Percentiles rank a stretch among this genome's conserved stretches.
These are phyloP conservation scores for Pseudohalonectria lignicola DNA, from an alignment of 2,329 filamentous ascomycete genomes.

Conservation along the genomic window DNA sequence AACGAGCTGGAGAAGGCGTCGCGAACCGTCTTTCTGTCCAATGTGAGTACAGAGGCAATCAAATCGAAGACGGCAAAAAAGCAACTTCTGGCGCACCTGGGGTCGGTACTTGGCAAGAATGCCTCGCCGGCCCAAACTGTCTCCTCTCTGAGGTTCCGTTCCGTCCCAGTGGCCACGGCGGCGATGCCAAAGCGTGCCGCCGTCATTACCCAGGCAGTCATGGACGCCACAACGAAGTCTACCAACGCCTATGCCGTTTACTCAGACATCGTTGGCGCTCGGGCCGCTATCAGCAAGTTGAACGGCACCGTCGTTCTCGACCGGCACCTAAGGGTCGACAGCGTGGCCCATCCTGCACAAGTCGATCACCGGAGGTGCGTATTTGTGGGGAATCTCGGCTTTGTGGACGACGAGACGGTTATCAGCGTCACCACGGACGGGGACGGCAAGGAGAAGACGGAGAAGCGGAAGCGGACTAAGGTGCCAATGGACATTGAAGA, in stretches of 20 bases:
- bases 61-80: conserved; percentile 74
- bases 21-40: conserved; percentile 86
- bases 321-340: conserved; percentile 83
- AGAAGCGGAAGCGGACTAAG: conserved; percentile 56
- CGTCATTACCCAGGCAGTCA: conserved; percentile 80
- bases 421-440: conserved; percentile 54
- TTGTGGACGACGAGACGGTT: conserved; percentile 82
- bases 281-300: conserved; percentile 62
- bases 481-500: conserved; percentile 81
- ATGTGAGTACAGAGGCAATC: conserved; percentile 76
- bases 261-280: conserved; percentile 61
- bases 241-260: conserved; percentile 94
- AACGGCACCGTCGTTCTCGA: conserved; percentile 80
- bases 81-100: conserved; percentile 62
- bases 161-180: conserved; percentile 69
- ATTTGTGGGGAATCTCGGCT: conserved; percentile 92
- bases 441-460: conserved; percentile 51
- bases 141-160: conserved; percentile 89
- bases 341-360: conserved; percentile 74
- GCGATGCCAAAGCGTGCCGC: conserved; percentile 87
- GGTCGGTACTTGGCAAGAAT: conserved; percentile 55
- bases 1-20: conserved; percentile 75
- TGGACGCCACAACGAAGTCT: conserved; percentile 83
- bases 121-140: conserved; percentile 55
- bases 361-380: conserved; percentile 83